Base-by-base conservation (phyloP, 805 yeast species). In the Komagataella ulmi region DNA sequence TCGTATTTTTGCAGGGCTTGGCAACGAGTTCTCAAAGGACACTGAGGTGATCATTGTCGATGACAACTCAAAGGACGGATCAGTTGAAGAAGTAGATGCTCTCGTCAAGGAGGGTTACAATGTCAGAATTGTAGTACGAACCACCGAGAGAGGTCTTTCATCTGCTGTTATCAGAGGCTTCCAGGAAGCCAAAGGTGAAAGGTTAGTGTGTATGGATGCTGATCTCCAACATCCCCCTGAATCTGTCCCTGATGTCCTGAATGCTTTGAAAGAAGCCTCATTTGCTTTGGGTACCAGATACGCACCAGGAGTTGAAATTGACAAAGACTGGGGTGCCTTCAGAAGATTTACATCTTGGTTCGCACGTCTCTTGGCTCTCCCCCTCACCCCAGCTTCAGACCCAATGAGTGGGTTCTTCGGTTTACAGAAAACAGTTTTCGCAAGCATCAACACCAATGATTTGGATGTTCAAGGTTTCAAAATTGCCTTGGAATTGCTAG, bases 401-500 rank as follows among this genome's bases (percentile, higher is more conserved):
- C 79, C 79, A 55, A 74, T 74, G 79, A 67, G 73, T 58, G 79
- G 79, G 14, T 74, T 72, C 60, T 74, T 74, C 54, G 79, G 79
- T 47, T 60, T 74, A 50, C 79, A 73, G 56, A 73, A 71, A 59
- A 65, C 69, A 54, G 73, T 73, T 52, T 60, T 74, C 50, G 49
- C 58, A 6, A 54, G 59, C 50, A 70, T 73, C n/a, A 54, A 60
- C 23, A 58, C 62, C 24, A 62, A 63, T 48, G 62, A 65, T 24
- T 63, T 72, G 56, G 65, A 69, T 55, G 67, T 71, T 30, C 66
- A 70, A 51, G 79, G 79, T 46, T 74, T 74, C 66, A 74, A 74
- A 58, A 73, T 74, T 51, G 79, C 79, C 18, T 61, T 74, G 47
- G 79, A 74, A 53, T 61, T 74, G 47, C 58, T 74, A 50, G 77